Conservation (phyloP, 2,329 filamentous ascomycete species). For the Pyricularia grisea region DNA sequence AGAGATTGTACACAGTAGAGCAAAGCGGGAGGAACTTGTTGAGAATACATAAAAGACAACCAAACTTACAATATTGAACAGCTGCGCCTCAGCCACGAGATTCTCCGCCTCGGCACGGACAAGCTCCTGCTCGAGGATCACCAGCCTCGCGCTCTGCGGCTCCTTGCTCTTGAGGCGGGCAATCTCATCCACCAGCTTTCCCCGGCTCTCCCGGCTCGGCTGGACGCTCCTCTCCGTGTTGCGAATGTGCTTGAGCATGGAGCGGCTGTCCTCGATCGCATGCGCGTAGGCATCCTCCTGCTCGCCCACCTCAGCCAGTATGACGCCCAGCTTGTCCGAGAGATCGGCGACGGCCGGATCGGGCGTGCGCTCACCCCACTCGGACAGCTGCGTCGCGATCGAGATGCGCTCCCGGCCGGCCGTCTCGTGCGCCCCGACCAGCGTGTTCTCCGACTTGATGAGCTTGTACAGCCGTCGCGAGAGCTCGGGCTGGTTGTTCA, state of each 20-base stretch:
- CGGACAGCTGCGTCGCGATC: constrained; percentile 84
- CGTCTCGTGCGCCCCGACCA: constrained; percentile 74
- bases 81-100: constrained; percentile 88
- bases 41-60: not conserved
- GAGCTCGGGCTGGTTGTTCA: constrained; percentile 74
- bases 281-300: constrained; percentile 86
- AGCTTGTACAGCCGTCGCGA: constrained; percentile 82
- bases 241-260: constrained; percentile 78
- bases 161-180: constrained; percentile 87
- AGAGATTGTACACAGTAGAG: not conserved
- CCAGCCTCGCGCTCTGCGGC: constrained; percentile 70
- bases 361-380: constrained; percentile 89
- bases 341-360: constrained; percentile 85
- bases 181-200: constrained; percentile 88
- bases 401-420: constrained; percentile 76
- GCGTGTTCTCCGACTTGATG: constrained; percentile 90
- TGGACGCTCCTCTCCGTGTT: constrained; percentile 95
- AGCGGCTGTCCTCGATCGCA: constrained; percentile 75
- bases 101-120: constrained; percentile 94
- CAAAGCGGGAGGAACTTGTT: not conserved
- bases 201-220: constrained; percentile 78
- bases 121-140: constrained; percentile 88
- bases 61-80: constrained; percentile 76
- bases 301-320: constrained; percentile 86
- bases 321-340: constrained; percentile 89